phyloP scores from a whole-genome alignment of 345 rosid genomes.

The Populus davidiana region DNA sequence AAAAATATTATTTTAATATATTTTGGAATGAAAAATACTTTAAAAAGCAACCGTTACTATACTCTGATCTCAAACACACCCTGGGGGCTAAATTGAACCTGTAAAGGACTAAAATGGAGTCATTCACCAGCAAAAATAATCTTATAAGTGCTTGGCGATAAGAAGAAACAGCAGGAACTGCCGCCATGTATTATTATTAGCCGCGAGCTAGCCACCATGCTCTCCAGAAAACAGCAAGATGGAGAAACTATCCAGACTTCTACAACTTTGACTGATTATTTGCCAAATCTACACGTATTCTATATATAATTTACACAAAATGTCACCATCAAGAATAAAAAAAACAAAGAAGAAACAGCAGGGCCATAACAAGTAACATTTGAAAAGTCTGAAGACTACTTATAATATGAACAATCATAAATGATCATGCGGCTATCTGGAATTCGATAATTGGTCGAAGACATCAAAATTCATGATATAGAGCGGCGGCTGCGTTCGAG shows the following conservation, averaged over 20 bases:
- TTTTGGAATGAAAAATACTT: no score
- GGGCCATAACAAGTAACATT: background rate
- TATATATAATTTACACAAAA: background rate
- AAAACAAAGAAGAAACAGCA: background rate
- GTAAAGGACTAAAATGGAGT: background rate
- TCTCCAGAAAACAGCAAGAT: background rate
- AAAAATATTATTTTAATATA: no score
- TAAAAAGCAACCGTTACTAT: no score
- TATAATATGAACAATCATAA: no score
- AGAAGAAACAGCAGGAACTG: background rate
- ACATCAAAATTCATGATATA: background rate
- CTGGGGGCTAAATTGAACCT: background rate
- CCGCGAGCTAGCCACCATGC: background rate
- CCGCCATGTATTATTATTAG: background rate
- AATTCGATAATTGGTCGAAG: background rate
- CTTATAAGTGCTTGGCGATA: background rate
- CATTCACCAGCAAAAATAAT: background rate
- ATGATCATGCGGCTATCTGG: background rate
- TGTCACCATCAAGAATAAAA: background rate
- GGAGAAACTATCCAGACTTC: background rate
- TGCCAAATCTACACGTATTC: background rate
- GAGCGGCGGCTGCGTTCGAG: constrained; percentile 54
- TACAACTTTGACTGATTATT: background rate
- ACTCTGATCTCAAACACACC: no score
- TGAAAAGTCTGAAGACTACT: no score